Conservation (phyloP, 169 alveolate species). For the Theileria parva region DNA sequence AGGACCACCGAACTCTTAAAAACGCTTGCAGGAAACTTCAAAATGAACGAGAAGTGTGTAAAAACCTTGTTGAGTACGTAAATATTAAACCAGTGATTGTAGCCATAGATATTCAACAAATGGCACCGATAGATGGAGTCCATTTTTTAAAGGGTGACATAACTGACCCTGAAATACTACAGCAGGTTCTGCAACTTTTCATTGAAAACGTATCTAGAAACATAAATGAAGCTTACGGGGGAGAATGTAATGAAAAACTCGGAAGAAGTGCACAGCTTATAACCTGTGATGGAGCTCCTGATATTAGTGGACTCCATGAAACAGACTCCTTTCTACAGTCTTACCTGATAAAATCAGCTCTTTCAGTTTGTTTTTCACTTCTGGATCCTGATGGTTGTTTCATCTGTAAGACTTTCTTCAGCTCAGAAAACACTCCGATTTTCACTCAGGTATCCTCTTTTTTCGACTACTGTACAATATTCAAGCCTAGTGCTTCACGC, state of each 20-base stretch:
- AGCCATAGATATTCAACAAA: slow-evolving; percentile 95
- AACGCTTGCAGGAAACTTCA: slow-evolving; percentile 55
- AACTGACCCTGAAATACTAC: slow-evolving; percentile 89
- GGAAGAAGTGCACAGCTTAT: slow-evolving; percentile 86
- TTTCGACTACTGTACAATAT: slow-evolving; percentile 79
- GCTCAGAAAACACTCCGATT: slow-evolving; percentile 86
- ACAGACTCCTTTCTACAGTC: slow-evolving; percentile 90
- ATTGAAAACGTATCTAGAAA: slow-evolving; percentile 50
- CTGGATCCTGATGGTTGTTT: slow-evolving; percentile 92
- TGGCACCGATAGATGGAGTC: slow-evolving; percentile 95
- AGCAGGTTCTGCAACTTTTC: slow-evolving; percentile 76
- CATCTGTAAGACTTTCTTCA: slow-evolving; percentile 95
- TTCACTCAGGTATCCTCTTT: slow-evolving; percentile 71
- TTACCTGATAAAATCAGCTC: slow-evolving; percentile 91
- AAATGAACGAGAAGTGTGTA: slow-evolving; percentile 20
- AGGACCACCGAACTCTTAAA: slow-evolving; percentile 49
- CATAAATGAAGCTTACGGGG: slow-evolving; percentile 11
- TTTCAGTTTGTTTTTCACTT: slow-evolving; percentile 85
- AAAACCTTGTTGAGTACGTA: slow-evolving; percentile 39
- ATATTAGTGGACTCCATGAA: slow-evolving; percentile 95
- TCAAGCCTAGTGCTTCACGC: slow-evolving; percentile 87
- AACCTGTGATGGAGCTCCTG: slow-evolving; percentile 99
- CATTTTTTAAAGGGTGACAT: slow-evolving; percentile 94
- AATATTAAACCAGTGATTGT: slow-evolving; percentile 84
- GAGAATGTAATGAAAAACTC: slow-evolving; percentile 38